Percentiles rank a stretch among this genome's conserved stretches.
Conservation (phyloP, 257 asterid genomes). For the Jacaranda copaia region DNA sequence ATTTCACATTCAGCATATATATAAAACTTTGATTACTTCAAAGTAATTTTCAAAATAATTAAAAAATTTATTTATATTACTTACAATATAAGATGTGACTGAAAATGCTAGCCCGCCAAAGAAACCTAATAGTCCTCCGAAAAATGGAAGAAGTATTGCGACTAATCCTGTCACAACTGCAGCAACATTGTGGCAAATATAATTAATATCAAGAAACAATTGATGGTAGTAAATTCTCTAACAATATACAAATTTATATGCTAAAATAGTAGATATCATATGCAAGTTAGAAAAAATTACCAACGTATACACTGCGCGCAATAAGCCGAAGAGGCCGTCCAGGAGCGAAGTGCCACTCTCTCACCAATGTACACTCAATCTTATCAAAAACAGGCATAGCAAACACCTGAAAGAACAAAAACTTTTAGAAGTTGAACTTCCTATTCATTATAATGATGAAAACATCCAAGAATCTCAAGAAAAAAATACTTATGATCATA, state of each 20-base stretch:
- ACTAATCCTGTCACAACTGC: slow-evolving; percentile 48
- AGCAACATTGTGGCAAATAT: background rate
- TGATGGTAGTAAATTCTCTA: background rate
- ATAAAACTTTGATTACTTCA: background rate
- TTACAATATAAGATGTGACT: slow-evolving; percentile 46
- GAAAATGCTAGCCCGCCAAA: slow-evolving; percentile 59
- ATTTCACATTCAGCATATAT: background rate
- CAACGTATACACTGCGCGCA: slow-evolving; percentile 50
- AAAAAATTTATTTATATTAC: background rate
- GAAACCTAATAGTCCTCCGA: slow-evolving; percentile 57
- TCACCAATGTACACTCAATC: slow-evolving; percentile 43
- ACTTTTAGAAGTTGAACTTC: background rate
- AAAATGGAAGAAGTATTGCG: slow-evolving; percentile 49
- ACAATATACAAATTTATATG: background rate
- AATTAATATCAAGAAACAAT: background rate
- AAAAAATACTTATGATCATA: background rate
- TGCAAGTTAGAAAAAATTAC: slow-evolving; percentile 27
- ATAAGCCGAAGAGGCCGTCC: slow-evolving; percentile 45
- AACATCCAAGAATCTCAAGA: background rate
- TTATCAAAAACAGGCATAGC: slow-evolving; percentile 64
- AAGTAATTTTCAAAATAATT: background rate
- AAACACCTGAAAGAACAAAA: slow-evolving; percentile 41
- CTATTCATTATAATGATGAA: no score
- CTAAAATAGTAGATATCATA: background rate
- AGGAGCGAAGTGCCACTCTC: slow-evolving; percentile 39